Evolutionary conservation across 75 land plant genomes (phyloP), one percentile per base, ranked within the genome.

Genomic region (Pinus taeda): DNA sequence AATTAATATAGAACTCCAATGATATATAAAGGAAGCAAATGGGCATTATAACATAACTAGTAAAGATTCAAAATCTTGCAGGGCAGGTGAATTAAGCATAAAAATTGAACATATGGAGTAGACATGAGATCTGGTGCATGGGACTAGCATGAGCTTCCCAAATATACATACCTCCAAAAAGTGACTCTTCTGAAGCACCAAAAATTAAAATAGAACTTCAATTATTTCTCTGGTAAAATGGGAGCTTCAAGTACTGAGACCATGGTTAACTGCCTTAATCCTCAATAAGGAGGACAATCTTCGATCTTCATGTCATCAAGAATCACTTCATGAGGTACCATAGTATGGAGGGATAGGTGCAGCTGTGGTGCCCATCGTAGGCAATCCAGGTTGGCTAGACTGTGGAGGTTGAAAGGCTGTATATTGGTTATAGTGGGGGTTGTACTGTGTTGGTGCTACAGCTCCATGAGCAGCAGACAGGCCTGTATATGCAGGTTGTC

Each of bases 361-460:
- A 18, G 55, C 22, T 42, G 49, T 45, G n/a, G 72, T 13, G 3
- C 72, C 65, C 29, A 29, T 64, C 39, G 72, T 30, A 62, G 67
- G 77, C 49, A 76, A 37, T 17, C 71, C 77, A 59, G 79, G 56
- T 78, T 71, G 79, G 15, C 8, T 60, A 18, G 37, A 21, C 37
- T 67, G 75, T 3, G 76, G 4, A 57, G 56, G 30, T 76, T 39
- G 70, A 24, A 37, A 60, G 15, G 70, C 3, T 59, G 73, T 85
- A 71, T 82, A 85, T 59, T 85, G 86, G n/a, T 77, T 58, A 83
- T 79, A 58, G 5, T 29, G 86, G 74, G 57, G 79, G 60, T 56
- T 76, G 76, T 37, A 79, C 57, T 67, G 83, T 30, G 59, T 73
- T 22, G 45, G 62, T 4, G 64, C 60, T 39, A 83, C 57, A 59